Base-by-base conservation (phyloP, 495 filamentous ascomycete genomes). In the Penicillium robsamsonii region DNA sequence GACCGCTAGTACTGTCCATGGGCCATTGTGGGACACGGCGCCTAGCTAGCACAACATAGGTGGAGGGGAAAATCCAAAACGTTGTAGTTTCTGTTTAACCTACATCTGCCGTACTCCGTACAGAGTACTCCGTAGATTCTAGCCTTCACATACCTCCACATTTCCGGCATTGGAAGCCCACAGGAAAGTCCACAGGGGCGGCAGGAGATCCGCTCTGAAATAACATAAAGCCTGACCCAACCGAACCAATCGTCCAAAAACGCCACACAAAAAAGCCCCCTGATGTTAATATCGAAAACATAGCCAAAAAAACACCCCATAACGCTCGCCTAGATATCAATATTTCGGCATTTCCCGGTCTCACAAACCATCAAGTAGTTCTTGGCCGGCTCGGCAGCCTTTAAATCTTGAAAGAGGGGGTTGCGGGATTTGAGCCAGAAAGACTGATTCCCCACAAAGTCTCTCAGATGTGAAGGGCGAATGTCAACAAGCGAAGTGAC, bases 371-470 rank as follows among this genome's bases (percentile, higher is more conserved):
- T 50, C 10, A 83, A 49, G 53, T 77, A 69, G 42, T 75, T 75
- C 53, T 73, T 77, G 31, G 70, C 67, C 18, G 67, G 72, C 25
- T 77, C 67, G 5, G 63, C 55, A 1, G 70, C 67, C 50, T 72
- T 70, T 20, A 84, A 56, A 18, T 75, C 71, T 58, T 73, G 78
- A 60, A 75, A 75, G 31, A 79, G 43, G 2, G 56, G 33, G 59
- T 79, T 84, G 58, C 81, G 79, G 51, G 64, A 67, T 57, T 77
- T 77, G 59, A 82, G 53, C 85, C 76, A 79, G 73, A 71, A 77
- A 54, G 79, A 75, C 57, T 71, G 75, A 29, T 73, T 76, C 1
- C 66, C 70, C 38, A 78, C 75, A 76, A 81, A 74, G 53, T 72
- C 79, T 72, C 80, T 81, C 41, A 78, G 62, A 69, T 76, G 71